These are phyloP conservation scores for Niebla homalea DNA, from an alignment of 495 filamentous ascomycete species.

Conservation along the genomic window DNA sequence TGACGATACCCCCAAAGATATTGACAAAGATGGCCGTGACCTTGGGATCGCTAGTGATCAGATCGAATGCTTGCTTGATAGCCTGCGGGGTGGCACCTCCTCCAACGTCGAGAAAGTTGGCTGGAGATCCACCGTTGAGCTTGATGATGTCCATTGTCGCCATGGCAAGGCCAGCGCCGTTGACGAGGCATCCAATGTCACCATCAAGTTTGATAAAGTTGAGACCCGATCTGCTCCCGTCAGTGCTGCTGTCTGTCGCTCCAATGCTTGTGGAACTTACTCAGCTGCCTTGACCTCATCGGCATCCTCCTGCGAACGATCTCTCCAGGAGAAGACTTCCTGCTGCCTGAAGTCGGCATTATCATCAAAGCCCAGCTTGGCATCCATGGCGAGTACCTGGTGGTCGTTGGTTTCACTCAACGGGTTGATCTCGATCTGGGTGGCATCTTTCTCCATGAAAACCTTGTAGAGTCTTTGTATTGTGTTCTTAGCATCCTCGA, in stretches of 20 bases:
- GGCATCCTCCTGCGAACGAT: conserved; percentile 86
- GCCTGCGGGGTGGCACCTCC: conserved; percentile 93
- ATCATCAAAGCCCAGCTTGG: conserved; percentile 95
- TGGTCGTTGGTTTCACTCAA: conserved; percentile 94
- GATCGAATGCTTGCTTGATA: conserved; percentile 92
- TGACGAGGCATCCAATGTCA: conserved; percentile 97
- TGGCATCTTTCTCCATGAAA: conserved; percentile 96
- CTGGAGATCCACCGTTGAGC: conserved; percentile 88
- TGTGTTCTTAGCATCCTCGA: conserved; percentile 83
- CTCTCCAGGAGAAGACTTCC: conserved; percentile 87
- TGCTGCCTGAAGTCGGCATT: conserved; percentile 97
- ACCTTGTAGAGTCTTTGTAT: conserved; percentile 98
- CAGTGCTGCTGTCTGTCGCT: conserved; percentile 4
- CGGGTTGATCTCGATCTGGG: conserved; percentile 99
- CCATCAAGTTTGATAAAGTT: conserved; percentile 99
- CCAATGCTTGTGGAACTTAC: conserved; percentile 27
- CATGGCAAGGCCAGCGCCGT: conserved; percentile 98
- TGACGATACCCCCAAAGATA: conserved; percentile 97
- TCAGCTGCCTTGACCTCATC: conserved; percentile 95
- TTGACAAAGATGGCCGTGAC: conserved; percentile 99
- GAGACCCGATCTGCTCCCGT: conserved; percentile 44
- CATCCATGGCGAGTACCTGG: conserved; percentile 96
- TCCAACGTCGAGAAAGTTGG: conserved; percentile 98
- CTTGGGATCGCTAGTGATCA: conserved; percentile 97
- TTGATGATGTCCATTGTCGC: conserved; percentile 99